Conservation (phyloP, 2,329 filamentous ascomycete species). For the Penicillium carneum region DNA sequence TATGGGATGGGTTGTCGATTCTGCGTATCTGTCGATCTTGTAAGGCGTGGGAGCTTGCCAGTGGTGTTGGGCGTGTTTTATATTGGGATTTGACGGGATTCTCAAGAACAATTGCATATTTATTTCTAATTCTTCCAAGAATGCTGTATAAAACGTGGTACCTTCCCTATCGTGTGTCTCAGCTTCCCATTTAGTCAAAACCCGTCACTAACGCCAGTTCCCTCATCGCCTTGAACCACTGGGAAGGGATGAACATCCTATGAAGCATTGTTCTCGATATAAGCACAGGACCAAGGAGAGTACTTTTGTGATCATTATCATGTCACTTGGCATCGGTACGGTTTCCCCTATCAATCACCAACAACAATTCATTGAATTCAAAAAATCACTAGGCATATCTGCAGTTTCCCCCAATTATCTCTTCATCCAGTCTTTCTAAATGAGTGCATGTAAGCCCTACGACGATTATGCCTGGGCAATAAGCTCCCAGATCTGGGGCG, state of each 20-base stretch:
- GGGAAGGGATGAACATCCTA: neutral
- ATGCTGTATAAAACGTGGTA: neutral
- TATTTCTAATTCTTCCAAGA: neutral
- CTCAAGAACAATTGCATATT: conserved; percentile 19
- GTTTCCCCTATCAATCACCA: no score
- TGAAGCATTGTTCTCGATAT: neutral
- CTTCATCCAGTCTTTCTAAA: no score
- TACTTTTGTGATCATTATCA: no score
- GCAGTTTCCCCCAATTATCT: no score
- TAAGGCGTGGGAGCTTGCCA: conserved; percentile 31
- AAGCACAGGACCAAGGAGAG: no score
- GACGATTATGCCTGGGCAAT: no score
- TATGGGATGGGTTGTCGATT: conserved; percentile 29
- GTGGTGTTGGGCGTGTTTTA: conserved; percentile 28
- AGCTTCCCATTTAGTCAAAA: neutral
- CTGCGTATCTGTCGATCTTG: conserved; percentile 28
- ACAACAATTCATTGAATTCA: no score
- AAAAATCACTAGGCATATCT: no score
- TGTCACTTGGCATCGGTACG: no score
- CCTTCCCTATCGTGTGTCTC: neutral
- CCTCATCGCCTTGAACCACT: neutral
- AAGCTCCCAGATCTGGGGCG: no score
- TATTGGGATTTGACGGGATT: conserved; percentile 16
- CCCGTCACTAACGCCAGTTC: neutral
- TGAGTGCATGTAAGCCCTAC: no score